Evolutionary conservation across 495 filamentous ascomycete genomes (phyloP).

Genomic region (Hypoxylon intermedium): DNA sequence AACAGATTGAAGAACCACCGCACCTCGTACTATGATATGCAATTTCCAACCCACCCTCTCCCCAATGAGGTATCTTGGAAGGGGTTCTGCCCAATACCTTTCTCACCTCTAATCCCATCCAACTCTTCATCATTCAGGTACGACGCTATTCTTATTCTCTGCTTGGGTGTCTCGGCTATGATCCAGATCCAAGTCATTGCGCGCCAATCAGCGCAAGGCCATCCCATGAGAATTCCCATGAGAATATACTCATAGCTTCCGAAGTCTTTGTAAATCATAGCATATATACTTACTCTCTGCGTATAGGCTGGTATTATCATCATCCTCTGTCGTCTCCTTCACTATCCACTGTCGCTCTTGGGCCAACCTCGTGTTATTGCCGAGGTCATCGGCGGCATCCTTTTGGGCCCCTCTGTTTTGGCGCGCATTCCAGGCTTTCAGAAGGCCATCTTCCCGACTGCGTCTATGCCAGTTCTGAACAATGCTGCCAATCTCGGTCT

Average conservation of each 20-base stretch:
- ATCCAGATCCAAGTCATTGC: background rate
- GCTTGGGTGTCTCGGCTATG: conserved; percentile 8
- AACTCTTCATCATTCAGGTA: conserved; percentile 94
- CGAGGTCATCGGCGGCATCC: conserved; percentile 91
- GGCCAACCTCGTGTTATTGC: conserved; percentile 94
- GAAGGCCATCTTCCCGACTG: conserved; percentile 74
- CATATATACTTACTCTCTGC: conserved; percentile 40
- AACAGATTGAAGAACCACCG: too few species aligned
- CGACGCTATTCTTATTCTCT: conserved; percentile 5
- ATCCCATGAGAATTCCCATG: background rate
- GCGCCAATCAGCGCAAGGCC: background rate
- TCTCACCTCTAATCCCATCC: conserved; percentile 72
- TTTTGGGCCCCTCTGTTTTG: conserved; percentile 87
- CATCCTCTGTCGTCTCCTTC: conserved; percentile 81
- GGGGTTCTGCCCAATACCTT: conserved; percentile 40
- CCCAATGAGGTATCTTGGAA: conserved; percentile 42
- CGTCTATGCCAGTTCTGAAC: conserved; percentile 75
- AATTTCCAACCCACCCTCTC: too few species aligned
- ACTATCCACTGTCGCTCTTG: conserved; percentile 78
- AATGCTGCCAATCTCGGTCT: conserved; percentile 91
- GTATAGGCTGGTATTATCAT: conserved; percentile 84
- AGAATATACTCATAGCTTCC: background rate
- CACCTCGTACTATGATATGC: too few species aligned
- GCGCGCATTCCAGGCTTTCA: conserved; percentile 84
- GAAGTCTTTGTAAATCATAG: too few species aligned